Conservation (phyloP, 208 protist species). For the Acanthamoeba lenticulata region DNA sequence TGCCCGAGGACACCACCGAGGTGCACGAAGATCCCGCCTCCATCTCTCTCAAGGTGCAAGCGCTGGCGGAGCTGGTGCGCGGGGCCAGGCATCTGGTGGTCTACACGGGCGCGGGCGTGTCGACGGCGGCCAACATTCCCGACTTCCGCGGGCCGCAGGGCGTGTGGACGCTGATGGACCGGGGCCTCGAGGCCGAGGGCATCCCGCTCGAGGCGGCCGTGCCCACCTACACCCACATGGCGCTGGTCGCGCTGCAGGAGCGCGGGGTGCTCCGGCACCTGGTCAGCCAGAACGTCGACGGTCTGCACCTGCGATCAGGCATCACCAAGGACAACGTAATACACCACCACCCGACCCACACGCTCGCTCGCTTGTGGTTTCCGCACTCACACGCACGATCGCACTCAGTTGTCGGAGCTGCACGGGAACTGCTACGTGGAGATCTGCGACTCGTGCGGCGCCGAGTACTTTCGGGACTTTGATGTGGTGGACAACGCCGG, state of each 20-base stretch:
- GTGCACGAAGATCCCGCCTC: background rate
- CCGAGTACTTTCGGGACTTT: conserved; percentile 63
- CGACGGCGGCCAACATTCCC: conserved; percentile 64
- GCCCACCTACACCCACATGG: conserved; percentile 79
- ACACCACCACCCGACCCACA: background rate
- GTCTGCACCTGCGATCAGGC: conserved; percentile 69
- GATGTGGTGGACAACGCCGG: conserved; percentile 12
- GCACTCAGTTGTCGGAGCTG: conserved; percentile 64
- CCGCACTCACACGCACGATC: background rate
- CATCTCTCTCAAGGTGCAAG: background rate
- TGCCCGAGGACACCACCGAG: conserved; percentile 29
- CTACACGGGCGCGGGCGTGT: conserved; percentile 74
- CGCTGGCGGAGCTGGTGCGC: background rate
- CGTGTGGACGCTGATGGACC: conserved; percentile 74
- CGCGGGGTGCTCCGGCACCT: conserved; percentile 67
- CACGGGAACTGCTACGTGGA: conserved; percentile 72
- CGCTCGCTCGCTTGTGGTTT: background rate
- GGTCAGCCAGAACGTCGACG: conserved; percentile 70
- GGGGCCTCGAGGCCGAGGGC: background rate
- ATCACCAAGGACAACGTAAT: conserved; percentile 3
- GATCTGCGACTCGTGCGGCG: conserved; percentile 35
- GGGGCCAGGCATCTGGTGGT: conserved; percentile 61
- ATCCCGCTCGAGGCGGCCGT: conserved; percentile 30
- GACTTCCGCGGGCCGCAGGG: conserved; percentile 75
- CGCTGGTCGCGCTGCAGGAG: conserved; percentile 58